Conservation (phyloP, 2,329 filamentous ascomycete genomes). For the Capronia epimyces region DNA sequence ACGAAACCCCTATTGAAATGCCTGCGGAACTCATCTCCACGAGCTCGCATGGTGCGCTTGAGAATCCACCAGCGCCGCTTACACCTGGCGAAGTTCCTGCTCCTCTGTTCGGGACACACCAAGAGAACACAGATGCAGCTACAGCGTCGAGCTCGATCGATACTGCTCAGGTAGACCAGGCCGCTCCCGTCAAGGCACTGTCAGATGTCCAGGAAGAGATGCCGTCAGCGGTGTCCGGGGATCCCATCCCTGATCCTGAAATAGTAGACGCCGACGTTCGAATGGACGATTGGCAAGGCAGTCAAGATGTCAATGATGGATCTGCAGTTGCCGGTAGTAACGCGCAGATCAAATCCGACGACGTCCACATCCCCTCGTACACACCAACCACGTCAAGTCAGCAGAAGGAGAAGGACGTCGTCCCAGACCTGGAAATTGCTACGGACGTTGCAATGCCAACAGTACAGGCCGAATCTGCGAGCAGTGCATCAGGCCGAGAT, state of each 20-base stretch:
- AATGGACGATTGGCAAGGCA: background rate
- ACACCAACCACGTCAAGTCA: background rate
- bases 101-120: too few relatives aligned
- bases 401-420: background rate
- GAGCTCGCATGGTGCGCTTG: too few relatives aligned
- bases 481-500: background rate
- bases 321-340: background rate
- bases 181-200: background rate
- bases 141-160: background rate
- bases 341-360: background rate
- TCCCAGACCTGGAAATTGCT: too few relatives aligned
- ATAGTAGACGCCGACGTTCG: too few relatives aligned
- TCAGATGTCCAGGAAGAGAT: background rate
- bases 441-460: background rate
- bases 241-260: background rate
- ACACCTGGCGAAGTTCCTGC: too few relatives aligned
- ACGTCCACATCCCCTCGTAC: background rate
- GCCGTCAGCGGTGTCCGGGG: background rate
- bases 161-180: background rate
- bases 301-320: background rate
- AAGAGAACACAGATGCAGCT: too few relatives aligned
- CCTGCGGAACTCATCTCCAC: too few relatives aligned
- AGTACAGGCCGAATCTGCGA: background rate
- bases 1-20: too few relatives aligned
- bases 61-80: too few relatives aligned